These are phyloP conservation scores for Gossypium longicalyx DNA, from an alignment of 345 rosid genomes.

Conservation along the genomic window DNA sequence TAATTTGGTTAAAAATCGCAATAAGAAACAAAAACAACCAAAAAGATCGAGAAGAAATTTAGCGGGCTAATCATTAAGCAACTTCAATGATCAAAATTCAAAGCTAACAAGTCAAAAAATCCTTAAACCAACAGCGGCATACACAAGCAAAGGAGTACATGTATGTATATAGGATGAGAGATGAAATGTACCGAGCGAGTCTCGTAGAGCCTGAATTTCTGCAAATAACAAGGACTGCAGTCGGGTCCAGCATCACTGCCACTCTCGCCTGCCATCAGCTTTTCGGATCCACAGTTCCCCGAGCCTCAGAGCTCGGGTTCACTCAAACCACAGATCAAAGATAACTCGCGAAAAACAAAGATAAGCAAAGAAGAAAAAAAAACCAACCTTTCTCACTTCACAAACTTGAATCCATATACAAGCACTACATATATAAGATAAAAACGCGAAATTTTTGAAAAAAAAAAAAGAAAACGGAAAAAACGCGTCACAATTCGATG, in stretches of 20 bases:
- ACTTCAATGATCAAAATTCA: not conserved
- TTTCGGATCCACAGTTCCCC: conserved; percentile 34
- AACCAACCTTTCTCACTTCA: not conserved
- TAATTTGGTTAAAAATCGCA: not conserved
- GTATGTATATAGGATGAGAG: not conserved
- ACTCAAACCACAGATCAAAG: conserved; percentile 24
- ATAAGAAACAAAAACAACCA: not conserved
- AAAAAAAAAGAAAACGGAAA: not conserved
- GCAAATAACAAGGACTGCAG: conserved; percentile 41
- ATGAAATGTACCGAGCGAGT: conserved; percentile 62
- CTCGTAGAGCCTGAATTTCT: conserved; percentile 82
- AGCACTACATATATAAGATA: not conserved
- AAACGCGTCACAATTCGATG: not conserved
- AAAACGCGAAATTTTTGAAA: not conserved
- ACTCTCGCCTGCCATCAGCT: conserved; percentile 37
- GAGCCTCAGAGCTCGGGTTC: conserved; percentile 36
- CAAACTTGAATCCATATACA: conserved; percentile 11
- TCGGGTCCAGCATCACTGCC: conserved; percentile 24
- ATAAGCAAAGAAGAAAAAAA: not conserved
- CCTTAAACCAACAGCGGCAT: not conserved
- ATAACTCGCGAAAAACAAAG: conserved; percentile 6
- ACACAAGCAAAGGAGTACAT: not conserved
- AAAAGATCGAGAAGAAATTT: conserved; percentile 5
- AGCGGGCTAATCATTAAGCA: not conserved
- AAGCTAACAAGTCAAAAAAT: not conserved